phyloP scores from a whole-genome alignment of 768 basidiomycete species.

The Mycena albidolilacea region DNA sequence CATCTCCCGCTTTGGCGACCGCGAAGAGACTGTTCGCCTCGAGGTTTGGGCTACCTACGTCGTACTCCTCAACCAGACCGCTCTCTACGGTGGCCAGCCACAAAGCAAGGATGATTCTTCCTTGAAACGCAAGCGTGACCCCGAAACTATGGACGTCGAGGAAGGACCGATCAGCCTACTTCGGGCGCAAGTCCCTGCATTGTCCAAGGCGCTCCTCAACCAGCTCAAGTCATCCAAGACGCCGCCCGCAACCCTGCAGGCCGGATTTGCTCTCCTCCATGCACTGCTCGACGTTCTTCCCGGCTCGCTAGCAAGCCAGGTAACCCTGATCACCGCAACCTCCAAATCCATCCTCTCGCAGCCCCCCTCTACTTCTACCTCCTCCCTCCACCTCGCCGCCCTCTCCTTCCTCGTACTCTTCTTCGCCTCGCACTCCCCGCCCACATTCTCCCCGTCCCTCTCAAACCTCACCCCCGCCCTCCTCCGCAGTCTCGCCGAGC shows the following conservation, averaged over 20 bases:
- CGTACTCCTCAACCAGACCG: constrained; percentile 86
- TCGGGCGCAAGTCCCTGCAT: constrained; percentile 79
- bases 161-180: constrained; percentile 83
- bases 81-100: constrained; percentile 78
- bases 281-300: constrained; percentile 85
- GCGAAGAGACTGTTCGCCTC: constrained; percentile 94
- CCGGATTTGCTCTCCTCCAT: constrained; percentile 86
- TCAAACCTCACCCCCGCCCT: constrained; percentile 80
- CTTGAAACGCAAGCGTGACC: constrained; percentile 82
- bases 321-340: constrained; percentile 73
- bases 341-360: constrained; percentile 77
- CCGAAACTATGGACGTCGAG: constrained; percentile 80
- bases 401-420: constrained; percentile 90
- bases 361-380: constrained; percentile 80
- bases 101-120: constrained; percentile 67
- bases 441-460: constrained; percentile 73
- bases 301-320: constrained; percentile 83
- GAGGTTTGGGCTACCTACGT: constrained; percentile 94
- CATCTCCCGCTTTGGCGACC: constrained; percentile 93
- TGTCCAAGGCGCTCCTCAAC: constrained; percentile 87
- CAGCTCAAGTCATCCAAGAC: constrained; percentile 91
- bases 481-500: constrained; percentile 81
- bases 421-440: constrained; percentile 78
- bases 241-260: constrained; percentile 81
- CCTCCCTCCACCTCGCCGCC: constrained; percentile 86